These are phyloP conservation scores for Agaricales sp. DNA, from an alignment of 1,284 basidiomycete genomes.

Conservation along the genomic window DNA sequence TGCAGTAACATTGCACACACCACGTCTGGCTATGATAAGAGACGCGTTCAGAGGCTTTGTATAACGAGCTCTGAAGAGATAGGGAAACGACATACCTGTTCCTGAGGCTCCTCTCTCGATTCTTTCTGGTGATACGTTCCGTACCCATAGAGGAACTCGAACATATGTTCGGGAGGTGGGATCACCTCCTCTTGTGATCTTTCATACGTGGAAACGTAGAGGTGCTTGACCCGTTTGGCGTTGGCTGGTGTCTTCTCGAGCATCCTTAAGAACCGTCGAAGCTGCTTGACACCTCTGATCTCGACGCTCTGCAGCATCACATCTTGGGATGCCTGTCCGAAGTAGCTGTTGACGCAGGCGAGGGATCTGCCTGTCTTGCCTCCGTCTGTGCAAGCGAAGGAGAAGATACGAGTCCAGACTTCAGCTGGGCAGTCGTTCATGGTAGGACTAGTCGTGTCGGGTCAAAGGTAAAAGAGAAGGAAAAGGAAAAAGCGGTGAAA, in stretches of 20 bases:
- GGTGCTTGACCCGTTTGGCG: slow-evolving; percentile 9
- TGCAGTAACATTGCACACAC: not conserved
- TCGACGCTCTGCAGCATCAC: slow-evolving; percentile 11
- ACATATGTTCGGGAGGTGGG: not conserved
- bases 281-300: slow-evolving; percentile 8
- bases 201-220: slow-evolving; percentile 2
- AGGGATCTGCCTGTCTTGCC: slow-evolving; percentile 13
- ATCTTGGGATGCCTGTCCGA: slow-evolving; percentile 7
- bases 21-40: not conserved
- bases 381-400: slow-evolving; percentile 12
- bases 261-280: slow-evolving; percentile 8
- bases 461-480: not conserved
- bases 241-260: slow-evolving; percentile 5
- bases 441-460: not conserved
- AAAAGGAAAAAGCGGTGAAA: not conserved
- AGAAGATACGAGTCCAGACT: slow-evolving; percentile 12
- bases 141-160: not conserved
- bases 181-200: not conserved
- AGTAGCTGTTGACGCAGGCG: slow-evolving; percentile 12
- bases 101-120: too few species aligned
- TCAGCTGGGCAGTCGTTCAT: slow-evolving; percentile 9
- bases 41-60: too few species aligned
- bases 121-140: too few species aligned
- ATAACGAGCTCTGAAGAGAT: too few species aligned
- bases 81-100: too few species aligned